Conservation (phyloP, 257 asterid species). For the Solanum appendiculatum region DNA sequence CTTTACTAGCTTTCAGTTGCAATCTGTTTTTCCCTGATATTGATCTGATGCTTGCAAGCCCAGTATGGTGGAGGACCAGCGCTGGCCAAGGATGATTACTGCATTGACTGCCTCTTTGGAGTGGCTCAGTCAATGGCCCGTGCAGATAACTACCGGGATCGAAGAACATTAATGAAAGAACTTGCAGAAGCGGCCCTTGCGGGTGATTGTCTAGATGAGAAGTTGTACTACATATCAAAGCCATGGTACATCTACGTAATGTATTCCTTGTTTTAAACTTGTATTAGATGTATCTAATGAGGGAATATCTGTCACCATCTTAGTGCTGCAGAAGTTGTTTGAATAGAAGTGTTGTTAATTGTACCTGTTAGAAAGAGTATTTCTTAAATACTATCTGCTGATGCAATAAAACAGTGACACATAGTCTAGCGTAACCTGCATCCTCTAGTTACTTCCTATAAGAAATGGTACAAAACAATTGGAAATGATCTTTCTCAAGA, state of each 20-base stretch:
- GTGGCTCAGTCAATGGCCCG: constrained; percentile 51
- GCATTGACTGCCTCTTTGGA: constrained; percentile 73
- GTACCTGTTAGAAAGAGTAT: not conserved
- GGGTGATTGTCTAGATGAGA: constrained; percentile 56
- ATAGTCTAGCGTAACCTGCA: not conserved
- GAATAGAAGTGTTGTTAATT: not conserved
- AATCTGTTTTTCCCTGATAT: constrained; percentile 2
- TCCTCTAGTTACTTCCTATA: not conserved
- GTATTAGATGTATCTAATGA: not conserved
- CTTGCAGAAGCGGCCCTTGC: constrained; percentile 89
- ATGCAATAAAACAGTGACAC: not conserved
- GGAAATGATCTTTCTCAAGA: not conserved
- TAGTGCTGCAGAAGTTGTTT: not conserved
- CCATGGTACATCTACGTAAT: constrained; percentile 46
- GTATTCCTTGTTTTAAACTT: not conserved
- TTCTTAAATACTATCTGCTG: not conserved
- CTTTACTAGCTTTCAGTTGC: not conserved
- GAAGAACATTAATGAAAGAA: constrained; percentile 67
- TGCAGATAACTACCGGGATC: constrained; percentile 71
- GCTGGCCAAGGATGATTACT: constrained; percentile 58
- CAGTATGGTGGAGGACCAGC: constrained; percentile 93
- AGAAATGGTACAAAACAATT: not conserved
- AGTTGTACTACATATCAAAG: constrained; percentile 62
- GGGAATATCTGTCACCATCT: not conserved
- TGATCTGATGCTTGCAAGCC: constrained; percentile 24